Percentiles rank a stretch among this genome's conserved stretches.
Evolutionary conservation across 148 eudicot genomes (phyloP).

Genomic region (Gaultheria prostrata): DNA sequence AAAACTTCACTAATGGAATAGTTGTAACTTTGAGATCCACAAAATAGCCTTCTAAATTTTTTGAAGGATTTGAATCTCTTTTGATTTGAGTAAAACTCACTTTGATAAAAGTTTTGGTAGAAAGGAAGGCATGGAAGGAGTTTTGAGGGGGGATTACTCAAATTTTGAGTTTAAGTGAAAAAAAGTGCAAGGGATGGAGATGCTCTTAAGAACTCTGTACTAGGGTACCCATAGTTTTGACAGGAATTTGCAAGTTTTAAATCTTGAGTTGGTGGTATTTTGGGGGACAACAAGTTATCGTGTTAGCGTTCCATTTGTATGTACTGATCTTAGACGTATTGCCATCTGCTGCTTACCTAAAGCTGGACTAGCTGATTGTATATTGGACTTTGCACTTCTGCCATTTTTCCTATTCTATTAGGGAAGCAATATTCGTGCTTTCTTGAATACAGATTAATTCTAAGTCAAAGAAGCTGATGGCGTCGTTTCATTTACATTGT

Average conservation of each 20-base stretch:
- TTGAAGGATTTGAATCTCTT: neutral
- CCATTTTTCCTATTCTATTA: neutral
- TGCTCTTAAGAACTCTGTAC: neutral
- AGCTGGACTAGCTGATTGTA: neutral
- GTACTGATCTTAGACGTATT: neutral
- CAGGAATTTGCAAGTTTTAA: neutral
- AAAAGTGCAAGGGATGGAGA: neutral
- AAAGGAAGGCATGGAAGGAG: neutral
- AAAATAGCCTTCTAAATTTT: neutral
- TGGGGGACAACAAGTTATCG: neutral
- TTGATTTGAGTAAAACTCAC: neutral
- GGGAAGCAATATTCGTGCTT: neutral
- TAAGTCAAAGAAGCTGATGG: neutral
- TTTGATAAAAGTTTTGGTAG: neutral
- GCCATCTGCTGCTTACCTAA: slow-evolving; percentile 1
- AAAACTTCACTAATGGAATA: neutral
- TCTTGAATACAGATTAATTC: neutral
- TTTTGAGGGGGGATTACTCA: neutral
- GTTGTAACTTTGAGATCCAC: neutral
- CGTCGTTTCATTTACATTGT: neutral
- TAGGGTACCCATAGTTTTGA: neutral
- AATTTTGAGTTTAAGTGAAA: neutral
- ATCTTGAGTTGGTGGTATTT: neutral
- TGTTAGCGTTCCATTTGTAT: neutral
- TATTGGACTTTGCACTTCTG: neutral